Evolutionary conservation across 306 rosid genomes (phyloP).

Genomic region (Medicago lupulina): DNA sequence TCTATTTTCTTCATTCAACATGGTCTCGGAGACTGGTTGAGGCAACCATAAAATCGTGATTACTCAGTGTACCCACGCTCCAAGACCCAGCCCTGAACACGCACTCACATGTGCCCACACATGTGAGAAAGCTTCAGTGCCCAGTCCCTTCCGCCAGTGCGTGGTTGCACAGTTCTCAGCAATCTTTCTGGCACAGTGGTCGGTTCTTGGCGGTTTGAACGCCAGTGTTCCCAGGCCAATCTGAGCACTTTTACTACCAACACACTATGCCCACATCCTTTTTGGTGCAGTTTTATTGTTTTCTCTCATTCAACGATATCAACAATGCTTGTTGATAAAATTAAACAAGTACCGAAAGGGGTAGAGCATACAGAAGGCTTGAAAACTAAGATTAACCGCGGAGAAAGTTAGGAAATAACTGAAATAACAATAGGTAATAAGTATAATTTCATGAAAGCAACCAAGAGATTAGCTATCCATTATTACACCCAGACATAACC

Average conservation of each 20-base stretch:
- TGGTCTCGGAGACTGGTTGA: too few relatives aligned
- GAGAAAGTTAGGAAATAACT: not conserved
- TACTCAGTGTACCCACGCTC: too few relatives aligned
- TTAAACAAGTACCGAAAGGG: not conserved
- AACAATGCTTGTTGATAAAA: conserved; percentile 5
- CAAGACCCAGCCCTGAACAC: too few relatives aligned
- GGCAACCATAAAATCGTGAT: too few relatives aligned
- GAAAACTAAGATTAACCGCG: not conserved
- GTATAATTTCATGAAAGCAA: conserved; percentile 2
- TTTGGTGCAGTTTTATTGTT: not conserved
- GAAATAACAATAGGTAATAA: conserved; percentile 16
- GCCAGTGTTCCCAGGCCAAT: not conserved
- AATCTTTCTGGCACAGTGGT: not conserved
- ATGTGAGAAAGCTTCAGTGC: too few relatives aligned
- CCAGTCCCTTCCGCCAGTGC: too few relatives aligned
- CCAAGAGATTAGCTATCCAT: conserved; percentile 16
- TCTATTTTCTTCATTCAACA: too few relatives aligned
- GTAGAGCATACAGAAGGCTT: conserved; percentile 10
- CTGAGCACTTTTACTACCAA: not conserved
- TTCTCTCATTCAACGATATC: not conserved
- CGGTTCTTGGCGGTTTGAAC: not conserved
- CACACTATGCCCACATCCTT: not conserved
- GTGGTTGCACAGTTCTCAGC: not conserved
- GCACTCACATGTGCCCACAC: too few relatives aligned
- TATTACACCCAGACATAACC: conserved; percentile 22